Conservation (phyloP, 2,329 filamentous ascomycete genomes). For the Venturia aucupariae region DNA sequence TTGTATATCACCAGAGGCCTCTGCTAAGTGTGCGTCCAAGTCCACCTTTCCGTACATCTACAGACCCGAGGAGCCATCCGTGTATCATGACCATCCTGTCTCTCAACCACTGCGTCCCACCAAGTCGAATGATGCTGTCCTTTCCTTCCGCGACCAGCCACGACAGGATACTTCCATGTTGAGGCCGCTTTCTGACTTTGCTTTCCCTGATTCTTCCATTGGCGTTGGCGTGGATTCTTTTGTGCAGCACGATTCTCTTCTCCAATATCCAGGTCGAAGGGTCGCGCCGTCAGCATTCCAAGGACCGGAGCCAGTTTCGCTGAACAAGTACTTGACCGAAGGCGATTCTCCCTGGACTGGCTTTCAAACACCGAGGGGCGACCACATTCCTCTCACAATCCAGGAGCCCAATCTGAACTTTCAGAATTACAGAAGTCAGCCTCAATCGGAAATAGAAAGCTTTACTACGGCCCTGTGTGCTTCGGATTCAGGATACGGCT, state of each 20-base stretch:
- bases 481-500: slow-evolving; percentile 28
- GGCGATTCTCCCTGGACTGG: slow-evolving; percentile 7
- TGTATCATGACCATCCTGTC: background rate
- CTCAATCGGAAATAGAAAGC: slow-evolving; percentile 1
- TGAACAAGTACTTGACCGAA: background rate
- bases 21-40: background rate
- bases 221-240: background rate
- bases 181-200: background rate
- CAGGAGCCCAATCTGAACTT: background rate
- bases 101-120: background rate
- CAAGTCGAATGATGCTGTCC: background rate
- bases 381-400: background rate
- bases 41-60: background rate
- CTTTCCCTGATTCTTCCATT: background rate
- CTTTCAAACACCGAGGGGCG: background rate
- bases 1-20: background rate
- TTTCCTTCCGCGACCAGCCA: background rate
- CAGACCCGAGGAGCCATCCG: background rate
- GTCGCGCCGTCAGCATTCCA: background rate
- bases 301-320: background rate
- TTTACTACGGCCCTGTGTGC: slow-evolving; percentile 3
- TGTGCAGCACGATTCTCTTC: background rate
- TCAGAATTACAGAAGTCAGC: background rate
- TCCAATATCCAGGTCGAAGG: background rate
- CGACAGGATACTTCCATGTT: slow-evolving; percentile 2